Evolutionary conservation across 495 filamentous ascomycete genomes (phyloP).

Genomic region (Staphylotrichum tortipilum): DNA sequence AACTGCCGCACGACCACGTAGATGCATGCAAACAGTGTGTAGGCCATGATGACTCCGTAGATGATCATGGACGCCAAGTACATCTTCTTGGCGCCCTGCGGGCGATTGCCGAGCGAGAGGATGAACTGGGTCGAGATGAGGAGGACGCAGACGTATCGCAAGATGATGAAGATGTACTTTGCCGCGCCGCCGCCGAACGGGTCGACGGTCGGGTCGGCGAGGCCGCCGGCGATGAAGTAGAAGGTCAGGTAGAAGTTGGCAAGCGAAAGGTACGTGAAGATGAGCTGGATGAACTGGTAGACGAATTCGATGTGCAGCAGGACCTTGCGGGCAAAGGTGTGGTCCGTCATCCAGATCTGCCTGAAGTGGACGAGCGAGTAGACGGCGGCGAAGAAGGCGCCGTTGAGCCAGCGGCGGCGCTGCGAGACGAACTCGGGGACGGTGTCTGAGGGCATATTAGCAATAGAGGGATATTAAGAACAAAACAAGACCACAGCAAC

Average conservation of each 20-base stretch:
- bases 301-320: constrained; percentile 92
- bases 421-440: constrained; percentile 95
- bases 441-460: constrained; percentile 41
- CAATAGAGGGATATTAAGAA: background rate
- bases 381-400: constrained; percentile 96
- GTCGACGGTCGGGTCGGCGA: constrained; percentile 70
- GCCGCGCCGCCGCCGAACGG: constrained; percentile 85
- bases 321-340: constrained; percentile 79
- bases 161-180: constrained; percentile 72
- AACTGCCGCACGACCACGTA: constrained; percentile 82
- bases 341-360: constrained; percentile 92
- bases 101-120: constrained; percentile 94
- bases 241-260: constrained; percentile 99
- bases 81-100: constrained; percentile 89
- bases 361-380: constrained; percentile 93
- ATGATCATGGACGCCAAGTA: constrained; percentile 80
- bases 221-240: constrained; percentile 95
- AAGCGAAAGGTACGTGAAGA: constrained; percentile 97
- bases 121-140: constrained; percentile 95
- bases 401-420: constrained; percentile 92
- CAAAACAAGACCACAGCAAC: constrained; percentile 24
- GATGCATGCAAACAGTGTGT: constrained; percentile 78
- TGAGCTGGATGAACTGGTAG: constrained; percentile 81
- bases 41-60: constrained; percentile 90
- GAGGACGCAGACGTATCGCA: constrained; percentile 76